phyloP scores from a whole-genome alignment of 2,329 filamentous ascomycete genomes.

The Aspergillaceae sp. region DNA sequence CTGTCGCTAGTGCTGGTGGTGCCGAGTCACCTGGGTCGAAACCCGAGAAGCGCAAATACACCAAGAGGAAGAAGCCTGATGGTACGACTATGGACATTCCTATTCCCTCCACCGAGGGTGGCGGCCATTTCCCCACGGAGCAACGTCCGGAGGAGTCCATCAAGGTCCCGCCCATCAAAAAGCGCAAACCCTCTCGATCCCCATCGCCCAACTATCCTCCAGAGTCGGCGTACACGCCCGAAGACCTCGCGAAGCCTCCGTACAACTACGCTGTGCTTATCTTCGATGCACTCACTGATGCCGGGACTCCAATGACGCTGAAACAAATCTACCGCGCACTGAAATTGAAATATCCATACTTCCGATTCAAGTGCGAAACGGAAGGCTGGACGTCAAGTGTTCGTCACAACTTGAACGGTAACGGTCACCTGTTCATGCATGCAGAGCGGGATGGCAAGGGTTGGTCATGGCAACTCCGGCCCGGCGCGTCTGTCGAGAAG shows the following conservation, averaged over 20 bases:
- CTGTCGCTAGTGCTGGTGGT: slow-evolving; percentile 21
- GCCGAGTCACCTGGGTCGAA: slow-evolving; percentile 32
- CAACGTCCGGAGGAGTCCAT: slow-evolving; percentile 34
- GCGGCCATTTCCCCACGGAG: slow-evolving; percentile 25
- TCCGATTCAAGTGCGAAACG: slow-evolving; percentile 54
- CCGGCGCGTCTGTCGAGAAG: slow-evolving; percentile 52
- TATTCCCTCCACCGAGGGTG: slow-evolving; percentile 36
- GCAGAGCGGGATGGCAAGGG: slow-evolving; percentile 55
- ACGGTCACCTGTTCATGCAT: slow-evolving; percentile 50
- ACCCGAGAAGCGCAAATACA: slow-evolving; percentile 41
- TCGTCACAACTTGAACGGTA: slow-evolving; percentile 54
- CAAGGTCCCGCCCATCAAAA: slow-evolving; percentile 40
- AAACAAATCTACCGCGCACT: slow-evolving; percentile 59
- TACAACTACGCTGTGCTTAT: slow-evolving; percentile 57
- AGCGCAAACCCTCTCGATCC: slow-evolving; percentile 47
- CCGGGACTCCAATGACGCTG: slow-evolving; percentile 51
- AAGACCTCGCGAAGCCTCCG: slow-evolving; percentile 54
- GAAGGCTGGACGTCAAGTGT: slow-evolving; percentile 61
- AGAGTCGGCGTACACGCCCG: slow-evolving; percentile 51
- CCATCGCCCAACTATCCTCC: slow-evolving; percentile 55
- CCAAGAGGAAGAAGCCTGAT: slow-evolving; percentile 39
- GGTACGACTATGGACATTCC: slow-evolving; percentile 34
- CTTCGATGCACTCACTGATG: slow-evolving; percentile 53
- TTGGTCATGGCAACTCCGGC: slow-evolving; percentile 54
- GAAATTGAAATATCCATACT: slow-evolving; percentile 54